A percentile compares a stretch with the other conserved stretches of the same genome.
Evolutionary conservation across 495 filamentous ascomycete genomes (phyloP).

Genomic region (Polyplosphaeria fusca): DNA sequence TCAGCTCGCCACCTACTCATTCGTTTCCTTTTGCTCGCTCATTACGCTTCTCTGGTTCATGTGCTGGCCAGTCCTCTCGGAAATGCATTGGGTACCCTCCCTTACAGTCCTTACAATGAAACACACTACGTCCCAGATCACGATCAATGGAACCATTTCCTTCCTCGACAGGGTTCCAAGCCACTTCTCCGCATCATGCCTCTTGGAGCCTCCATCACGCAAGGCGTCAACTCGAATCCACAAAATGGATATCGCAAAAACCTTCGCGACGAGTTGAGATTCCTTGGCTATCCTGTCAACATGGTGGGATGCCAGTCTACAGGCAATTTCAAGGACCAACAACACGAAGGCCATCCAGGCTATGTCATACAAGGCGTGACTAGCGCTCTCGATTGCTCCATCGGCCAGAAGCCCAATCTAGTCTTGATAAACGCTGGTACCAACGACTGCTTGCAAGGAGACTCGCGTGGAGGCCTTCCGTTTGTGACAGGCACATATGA

Average conservation of each 20-base stretch:
- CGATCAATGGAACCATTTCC: not conserved
- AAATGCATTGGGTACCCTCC: not conserved
- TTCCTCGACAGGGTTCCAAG: not conserved
- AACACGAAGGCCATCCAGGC: constrained; percentile 1
- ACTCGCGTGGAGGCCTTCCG: constrained; percentile 48
- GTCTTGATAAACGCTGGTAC: not conserved
- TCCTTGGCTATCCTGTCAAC: not conserved
- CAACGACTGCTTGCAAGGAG: constrained; percentile 16
- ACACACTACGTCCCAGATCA: not conserved
- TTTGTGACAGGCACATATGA: constrained; percentile 66
- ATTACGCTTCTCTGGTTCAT: not conserved
- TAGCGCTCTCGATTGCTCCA: not conserved
- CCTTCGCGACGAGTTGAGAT: not conserved
- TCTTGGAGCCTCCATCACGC: constrained; percentile 7
- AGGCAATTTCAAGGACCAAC: not conserved
- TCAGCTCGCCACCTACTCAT: not conserved
- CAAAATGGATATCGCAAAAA: constrained; percentile 3
- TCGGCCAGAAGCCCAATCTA: not conserved
- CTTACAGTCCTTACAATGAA: not conserved
- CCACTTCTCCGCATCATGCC: constrained; percentile 1
- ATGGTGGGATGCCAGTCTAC: not conserved
- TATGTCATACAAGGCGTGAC: not conserved
- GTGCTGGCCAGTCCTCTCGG: not conserved
- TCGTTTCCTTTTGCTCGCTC: not conserved
- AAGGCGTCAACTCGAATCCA: not conserved